Evolutionary conservation across 2,329 filamentous ascomycete genomes (phyloP).

Genomic region (Colletotrichum eleusines): DNA sequence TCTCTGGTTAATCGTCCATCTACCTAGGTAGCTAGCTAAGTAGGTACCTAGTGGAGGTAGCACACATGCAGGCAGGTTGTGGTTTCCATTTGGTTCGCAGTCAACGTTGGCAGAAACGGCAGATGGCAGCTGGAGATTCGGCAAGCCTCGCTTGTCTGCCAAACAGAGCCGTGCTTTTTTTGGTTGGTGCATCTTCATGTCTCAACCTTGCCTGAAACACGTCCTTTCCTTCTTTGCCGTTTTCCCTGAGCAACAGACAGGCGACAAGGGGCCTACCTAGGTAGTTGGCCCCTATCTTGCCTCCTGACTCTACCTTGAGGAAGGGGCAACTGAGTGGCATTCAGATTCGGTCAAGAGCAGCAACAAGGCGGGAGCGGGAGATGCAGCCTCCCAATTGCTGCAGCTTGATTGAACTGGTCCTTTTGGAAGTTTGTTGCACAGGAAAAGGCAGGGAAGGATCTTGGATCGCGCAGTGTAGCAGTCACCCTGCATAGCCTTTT

Average conservation of each 20-base stretch:
- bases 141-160: conserved; percentile 23
- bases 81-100: background rate
- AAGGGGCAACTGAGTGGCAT: background rate
- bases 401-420: background rate
- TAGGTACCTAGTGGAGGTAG: no score
- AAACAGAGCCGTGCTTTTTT: conserved; percentile 22
- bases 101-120: conserved; percentile 7
- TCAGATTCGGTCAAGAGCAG: background rate
- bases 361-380: background rate
- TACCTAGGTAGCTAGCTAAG: no score
- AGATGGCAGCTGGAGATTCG: conserved; percentile 31
- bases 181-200: conserved; percentile 23
- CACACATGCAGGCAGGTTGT: conserved; percentile 7
- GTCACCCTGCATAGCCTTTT: background rate
- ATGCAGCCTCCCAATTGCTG: background rate
- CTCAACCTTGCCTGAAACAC: conserved; percentile 36
- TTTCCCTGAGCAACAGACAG: conserved; percentile 5
- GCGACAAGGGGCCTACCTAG: background rate
- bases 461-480: background rate
- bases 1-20: conserved; percentile 3
- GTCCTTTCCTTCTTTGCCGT: conserved; percentile 2
- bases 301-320: background rate
- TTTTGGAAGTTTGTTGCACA: background rate
- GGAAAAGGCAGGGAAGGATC: background rate
- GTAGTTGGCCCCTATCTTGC: background rate